phyloP scores from a whole-genome alignment of 129 eudicot genomes.

The carrot (Daucus carota) region DH1_v3.0 NC_030381.2:43516501-43517000 shows the following conservation, averaged over 20 bases:
- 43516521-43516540: slow-evolving; percentile 24
- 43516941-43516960: not conserved
- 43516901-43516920: not conserved
- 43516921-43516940: not conserved
- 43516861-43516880: not conserved
- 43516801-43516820: too few species aligned
- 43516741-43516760: not conserved
- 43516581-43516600: slow-evolving; percentile 24
- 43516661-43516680: not conserved
- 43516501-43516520: slow-evolving; percentile 17
- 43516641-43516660: not conserved
- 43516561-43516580: too few species aligned
- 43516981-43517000: slow-evolving; percentile 10
- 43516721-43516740: not conserved
- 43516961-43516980: slow-evolving; percentile 12
- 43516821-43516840: not conserved
- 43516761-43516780: too few species aligned
- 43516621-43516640: slow-evolving; percentile 19
- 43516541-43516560: too few species aligned
- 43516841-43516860: not conserved
- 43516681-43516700: not conserved
- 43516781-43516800: too few species aligned
- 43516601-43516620: slow-evolving; percentile 24
- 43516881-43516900: not conserved
- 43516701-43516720: not conserved